Conservation (phyloP, 2,329 filamentous ascomycete genomes). For the Talaromyces sp. region DNA sequence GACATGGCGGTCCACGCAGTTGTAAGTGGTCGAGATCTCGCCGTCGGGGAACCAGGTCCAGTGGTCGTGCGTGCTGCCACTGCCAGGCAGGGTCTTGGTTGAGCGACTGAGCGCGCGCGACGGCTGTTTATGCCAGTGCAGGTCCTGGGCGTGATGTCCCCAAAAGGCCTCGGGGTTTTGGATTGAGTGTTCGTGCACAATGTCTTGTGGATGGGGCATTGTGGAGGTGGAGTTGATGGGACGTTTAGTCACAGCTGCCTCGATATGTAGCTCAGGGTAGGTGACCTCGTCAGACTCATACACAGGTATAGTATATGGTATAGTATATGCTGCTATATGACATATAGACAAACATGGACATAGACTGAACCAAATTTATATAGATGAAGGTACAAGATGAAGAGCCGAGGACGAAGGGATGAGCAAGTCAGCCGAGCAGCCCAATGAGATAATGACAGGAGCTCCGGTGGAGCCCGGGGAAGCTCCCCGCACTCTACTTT, state of each 20-base stretch:
- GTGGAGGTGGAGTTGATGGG: background rate
- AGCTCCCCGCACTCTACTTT: background rate
- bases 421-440: background rate
- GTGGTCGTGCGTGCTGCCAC: conserved; percentile 61
- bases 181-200: conserved; percentile 56
- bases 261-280: no score
- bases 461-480: background rate
- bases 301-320: background rate
- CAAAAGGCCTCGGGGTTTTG: conserved; percentile 70
- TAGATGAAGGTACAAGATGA: background rate
- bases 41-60: conserved; percentile 92
- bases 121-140: conserved; percentile 79
- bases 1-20: conserved; percentile 89
- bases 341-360: background rate
- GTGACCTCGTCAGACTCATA: background rate
- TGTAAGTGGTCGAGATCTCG: conserved; percentile 86
- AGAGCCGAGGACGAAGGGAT: background rate
- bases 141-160: conserved; percentile 65
- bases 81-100: conserved; percentile 56
- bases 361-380: background rate
- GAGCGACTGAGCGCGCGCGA: conserved; percentile 55
- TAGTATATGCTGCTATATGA: background rate
- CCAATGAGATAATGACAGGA: background rate
- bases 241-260: background rate
- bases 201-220: conserved; percentile 41